Base-by-base conservation (phyloP, 169 alveolate genomes). In the Cyclospora cayetanensis region DNA sequence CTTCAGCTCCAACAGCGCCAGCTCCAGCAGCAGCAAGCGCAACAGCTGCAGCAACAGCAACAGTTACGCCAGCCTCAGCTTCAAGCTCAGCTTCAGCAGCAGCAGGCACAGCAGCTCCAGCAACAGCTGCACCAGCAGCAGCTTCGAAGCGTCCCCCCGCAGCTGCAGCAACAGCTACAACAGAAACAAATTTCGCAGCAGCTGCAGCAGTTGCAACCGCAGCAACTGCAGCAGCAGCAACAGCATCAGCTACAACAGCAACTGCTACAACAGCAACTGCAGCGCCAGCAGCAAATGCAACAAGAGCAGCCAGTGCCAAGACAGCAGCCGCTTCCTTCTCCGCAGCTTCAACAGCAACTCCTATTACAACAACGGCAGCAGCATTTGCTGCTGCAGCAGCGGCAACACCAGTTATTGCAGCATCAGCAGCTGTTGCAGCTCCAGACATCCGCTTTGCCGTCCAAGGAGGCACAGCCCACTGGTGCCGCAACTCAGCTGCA, bases 371-470 rank as follows among this genome's bases (percentile, higher is more conserved):
- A n/a, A n/a, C n/a, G n/a, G n/a, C n/a, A n/a, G n/a, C n/a, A n/a
- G n/a, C n/a, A 68, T 25, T 31, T 68, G 34, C 52, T 68, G 1
- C 43, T 68, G 80, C 80, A 68, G 52, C 80, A 68, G 80, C 50
- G 80, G 12, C 80, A 74, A 43, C 85, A 74, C 65, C 85, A 74
- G 63, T 37, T 74, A 9, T 43, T 74, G 65, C 85, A 74, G 31
- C 85, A 74, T 55, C 85, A 74, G 65, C 85, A 74, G 29, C 65
- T 74, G 1, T 37, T 74, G 85, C 85, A 74, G 41, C 85, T 74
- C 1, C 85, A 74, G 63, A 74, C 37, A 39, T 74, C 85, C 37
- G 85, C 65, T 0, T 31, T 74, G 15, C 7, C 85, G 41, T 55
- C 52, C 2, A 74, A 74, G 37, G 85, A 74, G n/a, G 42, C 27